Percentiles rank a stretch among this genome's conserved stretches.
Evolutionary conservation across 129 eudicot genomes (phyloP).

Genomic region (Ambrosia trifida): DNA sequence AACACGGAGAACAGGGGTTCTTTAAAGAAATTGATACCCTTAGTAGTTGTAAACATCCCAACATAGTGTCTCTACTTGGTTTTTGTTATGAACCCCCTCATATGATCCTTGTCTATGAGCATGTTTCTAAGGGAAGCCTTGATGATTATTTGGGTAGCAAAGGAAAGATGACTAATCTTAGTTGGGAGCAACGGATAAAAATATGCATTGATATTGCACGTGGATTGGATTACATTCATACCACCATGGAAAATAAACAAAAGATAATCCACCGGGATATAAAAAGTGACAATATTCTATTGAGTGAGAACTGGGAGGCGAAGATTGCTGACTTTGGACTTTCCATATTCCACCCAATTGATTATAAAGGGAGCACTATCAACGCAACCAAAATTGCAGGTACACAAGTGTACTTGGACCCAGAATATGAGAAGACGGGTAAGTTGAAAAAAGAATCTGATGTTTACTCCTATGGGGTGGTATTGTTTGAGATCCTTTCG

Average conservation of each 20-base stretch:
- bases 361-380: background rate
- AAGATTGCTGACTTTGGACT: slow-evolving; percentile 1
- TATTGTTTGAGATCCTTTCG: background rate
- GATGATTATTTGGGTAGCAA: background rate
- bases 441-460: background rate
- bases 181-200: background rate
- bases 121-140: slow-evolving; percentile 8
- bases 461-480: background rate
- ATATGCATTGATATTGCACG: slow-evolving; percentile 7
- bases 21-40: background rate
- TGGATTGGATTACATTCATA: background rate
- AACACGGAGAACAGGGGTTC: background rate
- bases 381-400: background rate
- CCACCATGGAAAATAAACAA: background rate
- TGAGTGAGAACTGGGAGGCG: background rate
- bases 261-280: slow-evolving; percentile 8
- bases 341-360: background rate
- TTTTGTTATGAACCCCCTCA: background rate
- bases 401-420: background rate
- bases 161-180: background rate
- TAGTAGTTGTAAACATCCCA: background rate
- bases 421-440: background rate
- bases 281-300: background rate
- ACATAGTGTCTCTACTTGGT: slow-evolving; percentile 7
- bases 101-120: slow-evolving; percentile 2